phyloP scores from a whole-genome alignment of 2,329 filamentous ascomycete genomes.

The Ascochyta pisi region DNA sequence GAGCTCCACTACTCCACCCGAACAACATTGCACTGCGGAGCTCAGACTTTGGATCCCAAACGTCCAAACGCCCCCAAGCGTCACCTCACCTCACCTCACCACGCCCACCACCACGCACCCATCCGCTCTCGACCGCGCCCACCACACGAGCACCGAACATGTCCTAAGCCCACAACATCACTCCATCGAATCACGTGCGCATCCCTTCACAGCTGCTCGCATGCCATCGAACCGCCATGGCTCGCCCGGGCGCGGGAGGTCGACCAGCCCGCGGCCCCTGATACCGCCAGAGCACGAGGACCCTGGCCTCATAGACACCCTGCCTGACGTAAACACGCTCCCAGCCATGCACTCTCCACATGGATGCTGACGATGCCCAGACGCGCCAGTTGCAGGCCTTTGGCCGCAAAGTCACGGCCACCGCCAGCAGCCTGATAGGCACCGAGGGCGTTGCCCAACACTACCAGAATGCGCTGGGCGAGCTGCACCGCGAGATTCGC shows the following conservation, averaged over 20 bases:
- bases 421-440: constrained; percentile 85
- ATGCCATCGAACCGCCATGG: constrained; percentile 40
- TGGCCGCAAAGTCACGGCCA: constrained; percentile 91
- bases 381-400: constrained; percentile 90
- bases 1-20: constrained; percentile 11
- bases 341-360: background rate
- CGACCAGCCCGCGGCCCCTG: constrained; percentile 42
- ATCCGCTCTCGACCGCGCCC: background rate
- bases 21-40: background rate
- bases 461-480: constrained; percentile 86
- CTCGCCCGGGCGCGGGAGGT: constrained; percentile 40
- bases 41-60: background rate
- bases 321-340: constrained; percentile 38
- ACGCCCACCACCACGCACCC: background rate
- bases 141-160: background rate
- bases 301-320: constrained; percentile 39
- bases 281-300: constrained; percentile 37
- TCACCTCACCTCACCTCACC: background rate
- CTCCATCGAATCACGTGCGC: constrained; percentile 1
- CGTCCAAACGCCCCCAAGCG: background rate
- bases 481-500: constrained; percentile 87
- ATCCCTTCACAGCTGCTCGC: constrained; percentile 19
- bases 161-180: background rate
- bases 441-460: constrained; percentile 64
- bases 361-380: constrained; percentile 56